A percentile compares a stretch with the other conserved stretches of the same genome.
Evolutionary conservation across 148 eudicot species (phyloP).

Genomic region (Heliosperma pusillum): DNA sequence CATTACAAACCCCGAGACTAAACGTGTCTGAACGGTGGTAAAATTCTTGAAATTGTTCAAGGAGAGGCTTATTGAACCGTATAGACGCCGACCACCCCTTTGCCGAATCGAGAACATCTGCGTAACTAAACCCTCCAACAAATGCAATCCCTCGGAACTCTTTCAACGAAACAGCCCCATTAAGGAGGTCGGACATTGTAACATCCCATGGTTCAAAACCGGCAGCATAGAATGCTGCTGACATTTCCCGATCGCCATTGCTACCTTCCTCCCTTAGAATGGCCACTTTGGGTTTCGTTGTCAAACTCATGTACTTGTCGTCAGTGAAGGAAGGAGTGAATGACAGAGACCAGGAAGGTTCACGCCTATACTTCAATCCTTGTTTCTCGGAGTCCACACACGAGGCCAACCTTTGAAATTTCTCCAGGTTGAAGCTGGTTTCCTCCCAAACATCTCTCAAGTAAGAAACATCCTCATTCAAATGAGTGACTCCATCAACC

Average conservation of each 20-base stretch:
- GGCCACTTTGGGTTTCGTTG: conserved; percentile 81
- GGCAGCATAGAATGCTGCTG: conserved; percentile 81
- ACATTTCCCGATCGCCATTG: conserved; percentile 96
- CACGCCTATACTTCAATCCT: conserved; percentile 66
- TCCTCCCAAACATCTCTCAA: conserved; percentile 94
- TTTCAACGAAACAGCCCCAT: conserved; percentile 49
- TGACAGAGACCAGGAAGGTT: conserved; percentile 72
- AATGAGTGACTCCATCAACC: conserved; percentile 57
- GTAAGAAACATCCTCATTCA: conserved; percentile 49
- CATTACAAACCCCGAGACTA: conserved; percentile 91
- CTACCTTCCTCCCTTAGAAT: conserved; percentile 93
- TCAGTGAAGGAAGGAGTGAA: conserved; percentile 66
- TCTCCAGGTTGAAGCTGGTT: conserved; percentile 81
- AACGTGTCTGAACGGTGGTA: conserved; percentile 73
- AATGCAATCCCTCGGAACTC: conserved; percentile 78
- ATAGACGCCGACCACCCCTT: conserved; percentile 95
- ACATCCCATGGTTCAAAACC: conserved; percentile 97
- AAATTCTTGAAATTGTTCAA: conserved; percentile 78
- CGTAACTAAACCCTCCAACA: conserved; percentile 96
- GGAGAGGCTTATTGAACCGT: conserved; percentile 65
- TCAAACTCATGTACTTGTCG: conserved; percentile 45
- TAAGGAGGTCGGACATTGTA: conserved; percentile 83
- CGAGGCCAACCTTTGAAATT: conserved; percentile 61
- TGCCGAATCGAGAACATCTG: conserved; percentile 91
- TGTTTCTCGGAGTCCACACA: conserved; percentile 78